These are phyloP conservation scores for Elaeagnus macrophylla DNA, from an alignment of 306 rosid genomes.

Conservation along the genomic window DNA sequence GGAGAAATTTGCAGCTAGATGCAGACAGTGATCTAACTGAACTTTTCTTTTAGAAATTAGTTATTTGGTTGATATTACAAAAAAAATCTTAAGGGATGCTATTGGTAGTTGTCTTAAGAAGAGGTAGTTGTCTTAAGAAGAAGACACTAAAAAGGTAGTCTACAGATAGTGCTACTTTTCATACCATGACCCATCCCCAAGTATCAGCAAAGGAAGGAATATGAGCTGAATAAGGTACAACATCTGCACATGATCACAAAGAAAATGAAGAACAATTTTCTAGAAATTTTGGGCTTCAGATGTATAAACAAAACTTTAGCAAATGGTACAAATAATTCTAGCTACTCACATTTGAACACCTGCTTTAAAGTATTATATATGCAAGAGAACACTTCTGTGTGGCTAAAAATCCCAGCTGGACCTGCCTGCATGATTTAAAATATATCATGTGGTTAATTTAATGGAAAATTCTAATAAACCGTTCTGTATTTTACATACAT, in stretches of 20 bases:
- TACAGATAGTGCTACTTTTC: not conserved
- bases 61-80: too few species aligned
- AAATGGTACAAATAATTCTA: too few species aligned
- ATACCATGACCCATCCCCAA: constrained; percentile 99
- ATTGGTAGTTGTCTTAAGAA: not conserved
- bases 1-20: too few species aligned
- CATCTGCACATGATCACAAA: constrained; percentile 47
- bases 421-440: constrained; percentile 54
- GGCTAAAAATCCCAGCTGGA: constrained; percentile 97
- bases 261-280: not conserved
- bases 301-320: too few species aligned
- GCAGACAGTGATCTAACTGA: too few species aligned
- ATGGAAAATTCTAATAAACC: too few species aligned
- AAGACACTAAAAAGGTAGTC: not conserved
- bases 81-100: not conserved
- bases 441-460: not conserved
- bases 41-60: too few species aligned
- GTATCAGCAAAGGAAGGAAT: constrained; percentile 93
- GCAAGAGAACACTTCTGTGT: constrained; percentile 87
- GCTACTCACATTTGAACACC: constrained; percentile 81
- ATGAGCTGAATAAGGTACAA: constrained; percentile 92
- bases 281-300: too few species aligned
- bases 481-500: too few species aligned
- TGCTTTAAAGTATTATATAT: constrained; percentile 83
- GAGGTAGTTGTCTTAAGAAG: not conserved